Evolutionary conservation across 2,329 filamentous ascomycete genomes (phyloP).

Genomic region (Cytospora piceae): DNA sequence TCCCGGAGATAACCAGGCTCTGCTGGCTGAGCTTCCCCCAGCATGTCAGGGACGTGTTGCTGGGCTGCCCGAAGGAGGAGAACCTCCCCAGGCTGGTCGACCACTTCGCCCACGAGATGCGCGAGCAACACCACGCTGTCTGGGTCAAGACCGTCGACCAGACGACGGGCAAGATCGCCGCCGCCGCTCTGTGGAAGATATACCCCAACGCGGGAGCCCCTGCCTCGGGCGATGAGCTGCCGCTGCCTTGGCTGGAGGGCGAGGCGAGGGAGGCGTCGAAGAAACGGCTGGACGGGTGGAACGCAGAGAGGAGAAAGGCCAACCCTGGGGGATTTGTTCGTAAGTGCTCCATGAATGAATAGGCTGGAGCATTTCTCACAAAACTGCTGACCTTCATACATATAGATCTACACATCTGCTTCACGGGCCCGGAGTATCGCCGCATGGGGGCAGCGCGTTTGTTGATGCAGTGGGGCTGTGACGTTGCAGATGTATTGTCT

Average conservation of each 20-base stretch:
- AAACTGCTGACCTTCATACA: neutral
- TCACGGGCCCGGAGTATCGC: constrained; percentile 44
- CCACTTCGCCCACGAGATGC: constrained; percentile 29
- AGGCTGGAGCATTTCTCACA: neutral
- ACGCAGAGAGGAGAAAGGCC: constrained; percentile 38
- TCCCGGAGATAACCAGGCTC: constrained; percentile 27
- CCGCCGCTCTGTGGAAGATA: constrained; percentile 42
- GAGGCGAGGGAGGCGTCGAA: constrained; percentile 42
- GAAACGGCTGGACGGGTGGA: constrained; percentile 38
- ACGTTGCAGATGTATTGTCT: constrained; percentile 42
- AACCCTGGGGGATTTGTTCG: constrained; percentile 32
- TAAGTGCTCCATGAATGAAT: neutral
- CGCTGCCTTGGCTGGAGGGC: constrained; percentile 37
- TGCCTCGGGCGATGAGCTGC: constrained; percentile 27
- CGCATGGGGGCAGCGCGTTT: constrained; percentile 41
- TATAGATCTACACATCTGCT: constrained; percentile 35
- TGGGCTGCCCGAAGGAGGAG: constrained; percentile 32
- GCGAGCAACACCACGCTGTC: constrained; percentile 36
- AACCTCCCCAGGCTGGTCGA: constrained; percentile 33
- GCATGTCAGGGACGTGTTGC: constrained; percentile 26
- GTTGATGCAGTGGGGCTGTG: constrained; percentile 42
- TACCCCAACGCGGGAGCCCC: constrained; percentile 36
- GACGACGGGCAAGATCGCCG: constrained; percentile 40
- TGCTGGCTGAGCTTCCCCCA: constrained; percentile 30
- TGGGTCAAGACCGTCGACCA: constrained; percentile 45